Conservation (phyloP, 805 yeast genomes). For the Lipomyces chichibuensis region DNA sequence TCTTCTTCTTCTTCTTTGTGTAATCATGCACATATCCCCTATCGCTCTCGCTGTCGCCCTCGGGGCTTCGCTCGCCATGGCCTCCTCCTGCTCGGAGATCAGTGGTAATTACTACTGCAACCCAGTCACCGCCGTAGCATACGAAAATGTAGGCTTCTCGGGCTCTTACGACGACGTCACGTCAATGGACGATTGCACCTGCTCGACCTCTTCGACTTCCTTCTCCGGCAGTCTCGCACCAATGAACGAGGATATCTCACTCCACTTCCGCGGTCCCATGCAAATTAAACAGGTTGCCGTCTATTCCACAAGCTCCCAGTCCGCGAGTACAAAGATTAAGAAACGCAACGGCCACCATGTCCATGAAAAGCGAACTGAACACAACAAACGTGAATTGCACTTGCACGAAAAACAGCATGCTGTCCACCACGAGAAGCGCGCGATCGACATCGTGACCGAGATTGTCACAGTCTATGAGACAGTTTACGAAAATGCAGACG, state of each 20-base stretch:
- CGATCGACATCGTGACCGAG: conserved; percentile 66
- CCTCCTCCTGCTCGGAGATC: conserved; percentile 24
- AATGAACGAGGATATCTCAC: conserved; percentile 80
- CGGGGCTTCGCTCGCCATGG: conserved; percentile 17
- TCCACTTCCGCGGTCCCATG: conserved; percentile 90
- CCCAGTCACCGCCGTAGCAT: conserved; percentile 65
- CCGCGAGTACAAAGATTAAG: conserved; percentile 42
- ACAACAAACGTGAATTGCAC: conserved; percentile 53
- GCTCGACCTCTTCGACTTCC: conserved; percentile 58
- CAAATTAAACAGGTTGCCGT: conserved; percentile 84
- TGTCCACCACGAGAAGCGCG: conserved; percentile 61
- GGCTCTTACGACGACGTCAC: conserved; percentile 84
- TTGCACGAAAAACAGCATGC: conserved; percentile 41
- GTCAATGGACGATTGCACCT: conserved; percentile 68
- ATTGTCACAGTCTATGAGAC: conserved; percentile 67
- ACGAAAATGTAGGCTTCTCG: conserved; percentile 76
- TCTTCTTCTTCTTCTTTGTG: neutral
- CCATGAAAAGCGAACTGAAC: neutral
- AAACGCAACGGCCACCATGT: conserved; percentile 33
- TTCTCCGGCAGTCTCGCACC: conserved; percentile 80
- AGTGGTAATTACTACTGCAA: conserved; percentile 84
- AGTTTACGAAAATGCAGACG: conserved; percentile 38
- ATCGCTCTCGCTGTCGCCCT: conserved; percentile 10
- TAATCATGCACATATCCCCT: conserved; percentile 14
- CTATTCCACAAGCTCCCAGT: conserved; percentile 60